Percentiles rank a stretch among this genome's conserved stretches.
phyloP scores from a whole-genome alignment of 2,329 filamentous ascomycete genomes.

The Paramyrothecium sp. region DNA sequence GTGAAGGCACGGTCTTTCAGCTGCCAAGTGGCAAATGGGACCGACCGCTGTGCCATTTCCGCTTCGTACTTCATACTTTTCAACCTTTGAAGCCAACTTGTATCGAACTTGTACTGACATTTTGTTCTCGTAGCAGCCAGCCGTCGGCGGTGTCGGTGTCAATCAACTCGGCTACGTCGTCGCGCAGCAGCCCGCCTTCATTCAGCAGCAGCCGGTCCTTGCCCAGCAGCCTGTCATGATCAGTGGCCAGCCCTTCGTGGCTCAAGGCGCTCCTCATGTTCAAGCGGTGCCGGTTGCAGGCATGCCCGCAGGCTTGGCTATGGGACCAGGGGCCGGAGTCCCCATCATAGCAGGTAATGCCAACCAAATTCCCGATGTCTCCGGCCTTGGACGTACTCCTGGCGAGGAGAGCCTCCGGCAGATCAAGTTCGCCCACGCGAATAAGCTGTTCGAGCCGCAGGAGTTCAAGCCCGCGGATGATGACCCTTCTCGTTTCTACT shows the following conservation, averaged over 20 bases:
- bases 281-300: conserved; percentile 22
- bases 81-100: not conserved
- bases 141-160: conserved; percentile 22
- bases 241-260: conserved; percentile 22
- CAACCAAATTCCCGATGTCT: conserved; percentile 44
- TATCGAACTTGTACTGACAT: conserved; percentile 12
- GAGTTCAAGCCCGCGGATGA: conserved; percentile 63
- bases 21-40: not conserved
- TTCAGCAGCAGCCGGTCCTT: conserved; percentile 26
- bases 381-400: conserved; percentile 50
- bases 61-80: not conserved
- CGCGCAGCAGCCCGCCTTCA: conserved; percentile 29
- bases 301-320: conserved; percentile 17
- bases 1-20: not conserved
- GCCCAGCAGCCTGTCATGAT: conserved; percentile 29
- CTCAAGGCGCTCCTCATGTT: conserved; percentile 15
- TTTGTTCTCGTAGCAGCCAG: conserved; percentile 24
- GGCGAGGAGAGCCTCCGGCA: conserved; percentile 46
- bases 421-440: conserved; percentile 46
- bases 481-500: conserved; percentile 60
- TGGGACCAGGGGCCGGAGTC: conserved; percentile 15
- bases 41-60: not conserved
- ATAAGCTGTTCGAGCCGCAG: conserved; percentile 54
- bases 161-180: conserved; percentile 28
- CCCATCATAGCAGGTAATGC: conserved; percentile 40